Evolutionary conservation across 2,329 filamentous ascomycete species (phyloP), one percentile per base, ranked within the genome.

Genomic region (Tolypocladium nubicola): DNA sequence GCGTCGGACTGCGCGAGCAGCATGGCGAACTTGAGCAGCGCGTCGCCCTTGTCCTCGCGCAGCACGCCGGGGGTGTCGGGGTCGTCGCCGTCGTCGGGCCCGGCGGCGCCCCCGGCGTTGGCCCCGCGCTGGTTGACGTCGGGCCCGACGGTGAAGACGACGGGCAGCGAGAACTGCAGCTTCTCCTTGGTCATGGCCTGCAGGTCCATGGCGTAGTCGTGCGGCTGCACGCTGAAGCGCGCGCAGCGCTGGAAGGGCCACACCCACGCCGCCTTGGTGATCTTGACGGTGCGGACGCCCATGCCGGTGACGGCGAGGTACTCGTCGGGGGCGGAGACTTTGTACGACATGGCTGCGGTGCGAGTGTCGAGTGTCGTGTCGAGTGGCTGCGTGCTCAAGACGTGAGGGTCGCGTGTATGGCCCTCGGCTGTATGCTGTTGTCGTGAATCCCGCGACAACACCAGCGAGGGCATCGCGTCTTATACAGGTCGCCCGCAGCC

Each of bases 181-280:
- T 95, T 95, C 75, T 95, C 90, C 65, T 86, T 84, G 21, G 90
- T 95, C 90, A 95, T 96, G 57, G 90, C 90, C 68, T 92, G 88
- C 1, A 95, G 76, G 57, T 85, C 85, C 79, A 95, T 89, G 58
- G 82, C 83, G 72, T 94, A 93, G 72, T 95, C 90, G 67, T 89
- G 89, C 0, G 88, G 87, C 62, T 86, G 86, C 65, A 89, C 85
- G 60, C 78, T 82, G 71, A 83, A 83, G 65, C 79, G 78, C 57
- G 73, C 78, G 70, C 75, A 84, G 67, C 84, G 80, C 73, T 92
- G 88, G 61, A 89, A 83, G 57, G 88, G 88, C 72, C 79, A 81
- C 21, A 90, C 79, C 75, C 87, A 85, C 57, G 85, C 79, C 62
- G 89, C 87, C 74, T 95, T 96, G 67, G 82, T 84, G 71, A 95